Base-by-base conservation (phyloP, 2,329 filamentous ascomycete genomes). In the Hypomyces rosellus region DNA sequence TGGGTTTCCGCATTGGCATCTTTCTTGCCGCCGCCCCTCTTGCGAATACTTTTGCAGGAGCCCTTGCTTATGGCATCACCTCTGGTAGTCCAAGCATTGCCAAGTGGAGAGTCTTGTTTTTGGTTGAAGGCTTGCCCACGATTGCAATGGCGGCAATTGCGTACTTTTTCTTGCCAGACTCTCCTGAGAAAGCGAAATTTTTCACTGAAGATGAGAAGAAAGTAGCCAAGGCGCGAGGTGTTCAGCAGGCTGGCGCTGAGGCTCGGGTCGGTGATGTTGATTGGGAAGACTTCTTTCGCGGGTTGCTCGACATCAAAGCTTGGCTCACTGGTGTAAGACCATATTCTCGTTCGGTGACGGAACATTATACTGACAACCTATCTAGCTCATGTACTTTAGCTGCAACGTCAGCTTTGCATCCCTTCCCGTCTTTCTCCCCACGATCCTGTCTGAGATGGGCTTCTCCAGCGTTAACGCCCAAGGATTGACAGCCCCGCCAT, bases 391-490 rank as follows among this genome's bases (percentile, higher is more conserved):
- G 15, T 65, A 70, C 51, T 71, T 72, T 51, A 66, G 65, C 51
- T 68, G 66, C 55, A 69, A 69, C 49, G 62, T 58, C 49, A 62
- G 64, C 15, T 73, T 71, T 48, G 66, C 68, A 0, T 64, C 61
- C 1, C 57, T 73, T 3, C 67, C 70, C 3, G 68, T 68, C 16
- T 73, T 70, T 43, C 60, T 73, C 2, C 70, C 70, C 1, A 72
- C 69, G 5, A 72, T 73, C 41, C 56, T 73, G 9, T 34, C 63
- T 22, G 63, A 66, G 20, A 66, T 73, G 64, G 70, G 70, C 3
- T 71, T 68, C 48, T 65, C 61, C 1, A 60, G 61, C 3, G 53
- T 73, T 48, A 59, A 68, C 22, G 68, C 70, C 1, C 69, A 74
- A 50, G 71, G 71, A 1, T 58, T 74, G 0, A 63, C 68, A 0